Conservation (phyloP, 2,329 filamentous ascomycete species). For the Xylariaceae sp. region DNA sequence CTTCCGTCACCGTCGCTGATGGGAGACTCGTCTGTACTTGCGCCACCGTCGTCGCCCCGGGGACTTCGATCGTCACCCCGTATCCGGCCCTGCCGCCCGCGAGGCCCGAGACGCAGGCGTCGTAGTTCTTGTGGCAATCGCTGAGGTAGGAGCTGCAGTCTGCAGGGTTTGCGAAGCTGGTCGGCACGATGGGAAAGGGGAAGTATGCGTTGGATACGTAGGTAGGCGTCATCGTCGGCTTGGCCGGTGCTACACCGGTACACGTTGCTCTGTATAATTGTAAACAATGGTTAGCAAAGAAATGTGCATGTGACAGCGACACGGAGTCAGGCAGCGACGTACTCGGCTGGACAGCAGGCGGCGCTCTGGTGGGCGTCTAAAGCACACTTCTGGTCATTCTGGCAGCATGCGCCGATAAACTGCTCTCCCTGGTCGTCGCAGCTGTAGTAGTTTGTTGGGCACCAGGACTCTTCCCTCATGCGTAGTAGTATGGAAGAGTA, state of each 20-base stretch:
- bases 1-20: slow-evolving; percentile 42
- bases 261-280: slow-evolving; percentile 43
- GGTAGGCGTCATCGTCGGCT: slow-evolving; percentile 36
- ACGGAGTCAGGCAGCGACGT: slow-evolving; percentile 25
- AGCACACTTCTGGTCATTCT: slow-evolving; percentile 44
- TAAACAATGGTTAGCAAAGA: no score
- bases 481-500: slow-evolving; percentile 24
- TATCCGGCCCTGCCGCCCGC: slow-evolving; percentile 37
- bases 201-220: slow-evolving; percentile 55
- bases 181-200: slow-evolving; percentile 53
- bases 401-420: slow-evolving; percentile 48
- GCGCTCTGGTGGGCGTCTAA: slow-evolving; percentile 44
- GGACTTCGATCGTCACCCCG: slow-evolving; percentile 52
- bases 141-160: slow-evolving; percentile 47
- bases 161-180: slow-evolving; percentile 44
- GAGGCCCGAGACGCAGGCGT: slow-evolving; percentile 47
- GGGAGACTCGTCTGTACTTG: slow-evolving; percentile 37
- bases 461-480: slow-evolving; percentile 32
- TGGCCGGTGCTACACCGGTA: slow-evolving; percentile 47
- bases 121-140: slow-evolving; percentile 50
- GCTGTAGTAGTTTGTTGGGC: slow-evolving; percentile 45
- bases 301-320: no score
- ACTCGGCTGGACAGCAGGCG: slow-evolving; percentile 51
- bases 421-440: slow-evolving; percentile 43
- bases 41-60: slow-evolving; percentile 48